Evolutionary conservation across 2,329 filamentous ascomycete species (phyloP), one percentile per base, ranked within the genome.

Genomic region (Fusarium sp.): DNA sequence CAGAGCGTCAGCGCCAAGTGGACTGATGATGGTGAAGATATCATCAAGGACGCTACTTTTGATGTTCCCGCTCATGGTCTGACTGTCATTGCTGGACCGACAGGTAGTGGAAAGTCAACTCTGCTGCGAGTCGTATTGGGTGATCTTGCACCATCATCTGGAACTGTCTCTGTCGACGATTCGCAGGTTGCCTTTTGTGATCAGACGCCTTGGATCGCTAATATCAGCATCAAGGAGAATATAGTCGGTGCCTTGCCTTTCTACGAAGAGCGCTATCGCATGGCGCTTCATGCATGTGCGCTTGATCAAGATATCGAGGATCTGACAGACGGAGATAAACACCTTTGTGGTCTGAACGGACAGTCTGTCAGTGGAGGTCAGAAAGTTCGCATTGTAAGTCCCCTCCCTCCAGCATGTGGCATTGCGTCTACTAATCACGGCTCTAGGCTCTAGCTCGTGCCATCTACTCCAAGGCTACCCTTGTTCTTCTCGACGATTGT

Each of bases 341-440:
- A 51, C 4, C 31, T 60, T 9, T 51, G 45, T 22, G 57, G 57
- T 0, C 5, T 53, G 0, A 53, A 60, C 1, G 57, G 57, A 5
- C 45, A 53, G 6, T 53, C 35, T 22, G 28, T 60, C 10, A 60
- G 57, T 24, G 57, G 57, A n/a, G 57, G 57, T 14, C 57, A 60
- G 18, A 60, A 60, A 39, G 50, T 54, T 28, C 50, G 50, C 6
- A 54, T 39, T 5, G 50, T 54, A 20, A 54, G 50, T 14, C 5
- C 4, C 4, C 6, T n/a, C 8, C 2, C 3, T 18, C 3, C 6
- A 28, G 3, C 3, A 0, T 0, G 2, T 5, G 3, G 18, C 7
- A n/a, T 2, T 1, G 12, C 8, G 2, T 7, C 4, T 28, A 18
- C 15, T 54, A 10, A 54, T 28, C 2, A 14, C 2, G 1, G 1